These are phyloP conservation scores for Quercus berberidifolia DNA, from an alignment of 306 rosid species.

Conservation along the genomic window DNA sequence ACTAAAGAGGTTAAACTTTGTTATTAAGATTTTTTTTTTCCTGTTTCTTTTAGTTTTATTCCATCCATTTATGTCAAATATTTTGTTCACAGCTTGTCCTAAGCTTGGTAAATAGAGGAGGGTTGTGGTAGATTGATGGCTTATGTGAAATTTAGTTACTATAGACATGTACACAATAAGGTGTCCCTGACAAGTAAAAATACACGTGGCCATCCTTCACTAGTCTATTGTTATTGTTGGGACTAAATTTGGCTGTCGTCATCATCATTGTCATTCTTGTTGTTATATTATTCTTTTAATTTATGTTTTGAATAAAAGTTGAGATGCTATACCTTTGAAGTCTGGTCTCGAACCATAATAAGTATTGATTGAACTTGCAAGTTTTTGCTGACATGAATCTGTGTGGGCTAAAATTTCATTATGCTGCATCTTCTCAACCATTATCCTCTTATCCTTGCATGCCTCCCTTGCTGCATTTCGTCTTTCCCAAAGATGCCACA, in stretches of 20 bases:
- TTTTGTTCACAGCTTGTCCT: no score
- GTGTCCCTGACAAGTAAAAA: no score
- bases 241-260: no score
- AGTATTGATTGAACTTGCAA: slow-evolving; percentile 29
- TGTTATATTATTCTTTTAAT: no score
- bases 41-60: background rate
- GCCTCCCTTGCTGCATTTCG: slow-evolving; percentile 24
- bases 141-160: no score
- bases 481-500: slow-evolving; percentile 78
- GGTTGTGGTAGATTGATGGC: no score
- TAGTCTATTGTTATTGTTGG: no score
- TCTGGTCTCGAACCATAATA: slow-evolving; percentile 75
- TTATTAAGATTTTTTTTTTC: background rate
- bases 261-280: no score
- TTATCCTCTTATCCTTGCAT: slow-evolving; percentile 3
- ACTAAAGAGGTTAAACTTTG: background rate
- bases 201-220: no score
- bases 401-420: slow-evolving; percentile 21
- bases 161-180: no score
- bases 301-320: background rate
- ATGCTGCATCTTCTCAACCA: background rate
- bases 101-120: no score
- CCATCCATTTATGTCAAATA: no score
- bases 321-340: slow-evolving; percentile 53
- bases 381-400: slow-evolving; percentile 19